Evolutionary conservation across 352 stramenopile species (phyloP).

Genomic region (Phytophthora rubi): DNA sequence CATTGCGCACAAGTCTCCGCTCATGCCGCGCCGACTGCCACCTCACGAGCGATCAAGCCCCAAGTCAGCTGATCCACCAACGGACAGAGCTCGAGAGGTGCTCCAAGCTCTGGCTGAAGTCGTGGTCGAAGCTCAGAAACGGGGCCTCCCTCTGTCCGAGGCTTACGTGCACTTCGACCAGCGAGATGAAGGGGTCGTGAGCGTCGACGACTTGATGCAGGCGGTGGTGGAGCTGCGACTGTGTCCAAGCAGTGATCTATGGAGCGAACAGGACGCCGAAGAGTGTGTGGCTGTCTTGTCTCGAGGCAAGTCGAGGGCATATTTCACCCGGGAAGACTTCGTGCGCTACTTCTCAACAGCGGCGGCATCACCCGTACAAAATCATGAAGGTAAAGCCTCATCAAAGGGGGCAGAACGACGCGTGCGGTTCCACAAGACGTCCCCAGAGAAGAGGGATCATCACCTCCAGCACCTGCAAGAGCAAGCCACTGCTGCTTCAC

Average conservation of each 20-base stretch:
- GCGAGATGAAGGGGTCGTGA: slow-evolving; percentile 48
- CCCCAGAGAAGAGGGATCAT: slow-evolving; percentile 18
- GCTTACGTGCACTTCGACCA: slow-evolving; percentile 73
- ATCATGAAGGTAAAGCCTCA: background rate
- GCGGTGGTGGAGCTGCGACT: slow-evolving; percentile 52
- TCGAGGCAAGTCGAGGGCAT: slow-evolving; percentile 43
- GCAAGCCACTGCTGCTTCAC: slow-evolving; percentile 10
- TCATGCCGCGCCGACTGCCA: slow-evolving; percentile 19
- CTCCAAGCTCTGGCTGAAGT: slow-evolving; percentile 55
- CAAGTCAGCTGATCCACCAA: background rate
- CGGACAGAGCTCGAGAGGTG: slow-evolving; percentile 24
- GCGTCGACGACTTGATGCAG: slow-evolving; percentile 58
- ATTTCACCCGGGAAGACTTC: slow-evolving; percentile 70
- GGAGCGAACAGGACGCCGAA: slow-evolving; percentile 54
- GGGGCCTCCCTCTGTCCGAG: slow-evolving; percentile 54
- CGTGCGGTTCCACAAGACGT: slow-evolving; percentile 14
- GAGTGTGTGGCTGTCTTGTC: slow-evolving; percentile 53
- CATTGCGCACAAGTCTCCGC: slow-evolving; percentile 16
- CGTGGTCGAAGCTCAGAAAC: slow-evolving; percentile 50
- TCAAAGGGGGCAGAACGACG: background rate
- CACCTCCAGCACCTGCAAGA: slow-evolving; percentile 27
- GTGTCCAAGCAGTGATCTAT: slow-evolving; percentile 31
- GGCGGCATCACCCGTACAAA: background rate
- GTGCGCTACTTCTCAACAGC: slow-evolving; percentile 43
- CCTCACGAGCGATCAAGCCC: background rate